Conservation (phyloP, 495 filamentous ascomycete genomes). For the Rhizodiscina lignyota region DNA sequence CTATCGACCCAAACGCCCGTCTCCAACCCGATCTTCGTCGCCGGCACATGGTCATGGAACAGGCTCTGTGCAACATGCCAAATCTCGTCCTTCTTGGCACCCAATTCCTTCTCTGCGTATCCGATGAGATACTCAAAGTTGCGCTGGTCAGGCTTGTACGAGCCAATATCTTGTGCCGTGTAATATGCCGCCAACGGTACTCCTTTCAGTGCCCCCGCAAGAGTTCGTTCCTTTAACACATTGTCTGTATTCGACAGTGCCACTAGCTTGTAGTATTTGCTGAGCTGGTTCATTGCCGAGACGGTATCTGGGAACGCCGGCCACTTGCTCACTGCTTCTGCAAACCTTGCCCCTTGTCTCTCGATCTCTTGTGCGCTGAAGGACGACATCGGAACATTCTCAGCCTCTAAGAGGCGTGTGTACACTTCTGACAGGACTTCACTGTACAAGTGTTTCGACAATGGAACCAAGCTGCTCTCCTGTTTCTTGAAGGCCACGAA, state of each 20-base stretch:
- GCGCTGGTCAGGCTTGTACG: conserved; percentile 50
- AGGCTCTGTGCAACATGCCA: conserved; percentile 56
- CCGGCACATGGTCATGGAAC: conserved; percentile 56
- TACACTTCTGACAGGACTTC: background rate
- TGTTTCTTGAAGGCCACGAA: too few relatives aligned
- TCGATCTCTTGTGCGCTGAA: background rate
- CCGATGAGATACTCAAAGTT: conserved; percentile 54
- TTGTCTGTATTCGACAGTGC: conserved; percentile 60
- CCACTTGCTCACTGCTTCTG: conserved; percentile 7
- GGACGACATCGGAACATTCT: conserved; percentile 2
- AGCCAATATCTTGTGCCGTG: conserved; percentile 59
- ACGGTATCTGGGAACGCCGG: conserved; percentile 14
- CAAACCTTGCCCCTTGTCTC: too few relatives aligned
- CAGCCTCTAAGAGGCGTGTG: background rate
- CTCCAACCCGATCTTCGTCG: conserved; percentile 39
- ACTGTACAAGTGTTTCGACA: too few relatives aligned
- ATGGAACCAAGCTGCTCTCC: background rate
- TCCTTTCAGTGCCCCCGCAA: conserved; percentile 30
- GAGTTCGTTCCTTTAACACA: conserved; percentile 37
- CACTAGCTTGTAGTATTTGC: conserved; percentile 24
- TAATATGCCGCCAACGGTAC: conserved; percentile 47
- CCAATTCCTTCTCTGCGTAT: conserved; percentile 37
- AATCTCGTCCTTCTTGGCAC: conserved; percentile 34
- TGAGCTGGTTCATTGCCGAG: conserved; percentile 6
- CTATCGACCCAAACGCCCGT: conserved; percentile 63